Evolutionary conservation across 148 eudicot species (phyloP).

Genomic region (Cornus florida): DNA sequence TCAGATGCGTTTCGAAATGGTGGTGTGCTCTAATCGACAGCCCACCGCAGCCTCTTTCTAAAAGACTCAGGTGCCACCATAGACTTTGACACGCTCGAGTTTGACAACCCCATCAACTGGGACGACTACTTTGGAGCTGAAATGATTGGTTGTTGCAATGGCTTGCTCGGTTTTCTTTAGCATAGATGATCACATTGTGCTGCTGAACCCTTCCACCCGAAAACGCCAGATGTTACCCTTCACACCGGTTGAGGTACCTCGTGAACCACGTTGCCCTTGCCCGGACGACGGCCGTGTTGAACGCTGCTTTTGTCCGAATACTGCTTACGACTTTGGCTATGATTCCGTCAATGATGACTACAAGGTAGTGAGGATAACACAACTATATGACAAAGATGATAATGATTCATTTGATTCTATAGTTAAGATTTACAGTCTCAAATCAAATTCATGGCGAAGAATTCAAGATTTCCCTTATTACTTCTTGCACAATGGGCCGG

Average conservation of each 20-base stretch:
- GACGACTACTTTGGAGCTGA: too few relatives aligned
- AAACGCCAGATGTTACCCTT: constrained; percentile 12
- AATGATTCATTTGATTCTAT: constrained; percentile 8
- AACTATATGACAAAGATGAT: constrained; percentile 7
- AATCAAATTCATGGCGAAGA: constrained; percentile 26
- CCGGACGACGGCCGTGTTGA: too few relatives aligned
- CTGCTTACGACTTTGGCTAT: constrained; percentile 33
- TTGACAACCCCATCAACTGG: too few relatives aligned
- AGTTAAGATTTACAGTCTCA: constrained; percentile 17
- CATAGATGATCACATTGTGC: not conserved
- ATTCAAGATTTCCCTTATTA: constrained; percentile 28
- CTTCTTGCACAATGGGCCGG: not conserved
- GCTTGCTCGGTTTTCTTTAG: too few relatives aligned
- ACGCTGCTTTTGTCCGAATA: too few relatives aligned
- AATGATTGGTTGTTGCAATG: too few relatives aligned
- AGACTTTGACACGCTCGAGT: too few relatives aligned
- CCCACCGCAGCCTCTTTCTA: too few relatives aligned
- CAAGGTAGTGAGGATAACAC: constrained; percentile 36
- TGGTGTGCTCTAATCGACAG: too few relatives aligned
- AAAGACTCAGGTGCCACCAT: too few relatives aligned
- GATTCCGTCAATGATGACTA: constrained; percentile 38
- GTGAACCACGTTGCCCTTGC: not conserved
- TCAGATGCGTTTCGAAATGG: too few relatives aligned
- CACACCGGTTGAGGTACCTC: not conserved
- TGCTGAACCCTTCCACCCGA: constrained; percentile 25